Evolutionary conservation across 495 filamentous ascomycete genomes (phyloP).

Genomic region (Hyaloscypha bicolor): DNA sequence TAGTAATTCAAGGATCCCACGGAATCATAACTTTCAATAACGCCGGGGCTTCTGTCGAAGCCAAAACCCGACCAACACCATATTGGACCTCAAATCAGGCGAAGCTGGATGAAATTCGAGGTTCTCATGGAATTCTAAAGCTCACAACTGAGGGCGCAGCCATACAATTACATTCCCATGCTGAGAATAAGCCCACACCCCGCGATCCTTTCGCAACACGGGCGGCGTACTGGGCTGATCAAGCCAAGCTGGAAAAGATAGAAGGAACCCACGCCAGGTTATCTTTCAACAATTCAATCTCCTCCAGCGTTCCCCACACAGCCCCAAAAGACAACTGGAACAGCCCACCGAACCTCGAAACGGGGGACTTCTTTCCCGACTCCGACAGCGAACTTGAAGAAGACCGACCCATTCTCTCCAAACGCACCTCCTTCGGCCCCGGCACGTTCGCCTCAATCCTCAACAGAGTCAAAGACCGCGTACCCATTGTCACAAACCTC

Average conservation of each 20-base stretch:
- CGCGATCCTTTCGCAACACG: background rate
- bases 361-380: constrained; percentile 1
- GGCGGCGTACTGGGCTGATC: background rate
- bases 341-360: background rate
- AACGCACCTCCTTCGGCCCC: constrained; percentile 2
- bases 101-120: background rate
- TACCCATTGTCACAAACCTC: background rate
- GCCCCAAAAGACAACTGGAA: background rate
- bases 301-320: background rate
- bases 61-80: background rate
- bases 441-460: background rate
- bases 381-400: background rate
- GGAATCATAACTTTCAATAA: background rate
- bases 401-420: background rate
- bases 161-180: background rate
- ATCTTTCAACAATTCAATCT: background rate
- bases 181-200: background rate
- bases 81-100: background rate
- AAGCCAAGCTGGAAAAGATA: background rate
- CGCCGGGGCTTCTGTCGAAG: background rate
- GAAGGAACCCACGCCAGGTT: constrained; percentile 1
- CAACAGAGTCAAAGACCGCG: constrained; percentile 1
- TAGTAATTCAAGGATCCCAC: background rate
- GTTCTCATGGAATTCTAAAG: background rate
- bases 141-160: background rate